Conservation (phyloP, 2,329 filamentous ascomycete species). For the Meredithiella fracta region DNA sequence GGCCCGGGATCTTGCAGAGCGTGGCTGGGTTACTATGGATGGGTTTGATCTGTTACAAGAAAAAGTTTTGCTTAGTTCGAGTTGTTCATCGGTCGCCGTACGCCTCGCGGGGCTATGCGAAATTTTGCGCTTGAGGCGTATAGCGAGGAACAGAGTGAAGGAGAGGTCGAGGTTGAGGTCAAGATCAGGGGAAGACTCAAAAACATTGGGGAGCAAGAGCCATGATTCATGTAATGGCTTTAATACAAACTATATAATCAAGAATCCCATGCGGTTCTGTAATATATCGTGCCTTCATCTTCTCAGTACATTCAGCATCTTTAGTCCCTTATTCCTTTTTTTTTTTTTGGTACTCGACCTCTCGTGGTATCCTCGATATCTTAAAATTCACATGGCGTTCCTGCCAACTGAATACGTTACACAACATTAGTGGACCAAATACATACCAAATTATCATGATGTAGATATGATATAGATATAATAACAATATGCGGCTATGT, state of each 20-base stretch:
- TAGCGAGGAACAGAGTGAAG: constrained; percentile 26
- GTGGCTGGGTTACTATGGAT: constrained; percentile 60
- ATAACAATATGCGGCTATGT: too few relatives aligned
- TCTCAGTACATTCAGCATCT: too few relatives aligned
- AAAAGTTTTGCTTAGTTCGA: constrained; percentile 69
- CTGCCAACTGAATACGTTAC: background rate
- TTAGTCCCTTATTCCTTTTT: too few relatives aligned
- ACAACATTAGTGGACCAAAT: background rate
- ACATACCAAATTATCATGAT: too few relatives aligned
- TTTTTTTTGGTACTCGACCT: background rate
- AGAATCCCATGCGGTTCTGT: too few relatives aligned
- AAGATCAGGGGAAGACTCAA: constrained; percentile 27
- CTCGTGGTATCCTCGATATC: too few relatives aligned
- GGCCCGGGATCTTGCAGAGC: constrained; percentile 40
- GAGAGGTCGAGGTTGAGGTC: constrained; percentile 26
- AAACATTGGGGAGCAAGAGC: constrained; percentile 26
- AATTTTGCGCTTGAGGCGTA: constrained; percentile 39
- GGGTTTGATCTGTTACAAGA: constrained; percentile 61
- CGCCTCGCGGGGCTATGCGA: constrained; percentile 48
- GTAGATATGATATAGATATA: too few relatives aligned
- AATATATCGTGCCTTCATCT: too few relatives aligned
- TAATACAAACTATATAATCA: too few relatives aligned
- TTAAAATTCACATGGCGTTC: too few relatives aligned
- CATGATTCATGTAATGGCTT: constrained; percentile 11
- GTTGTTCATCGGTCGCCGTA: constrained; percentile 49